Percentiles rank a stretch among this genome's conserved stretches.
Evolutionary conservation across 371 early-diverging fungal genomes (phyloP).

Genomic region (Nematocida homosporus): DNA sequence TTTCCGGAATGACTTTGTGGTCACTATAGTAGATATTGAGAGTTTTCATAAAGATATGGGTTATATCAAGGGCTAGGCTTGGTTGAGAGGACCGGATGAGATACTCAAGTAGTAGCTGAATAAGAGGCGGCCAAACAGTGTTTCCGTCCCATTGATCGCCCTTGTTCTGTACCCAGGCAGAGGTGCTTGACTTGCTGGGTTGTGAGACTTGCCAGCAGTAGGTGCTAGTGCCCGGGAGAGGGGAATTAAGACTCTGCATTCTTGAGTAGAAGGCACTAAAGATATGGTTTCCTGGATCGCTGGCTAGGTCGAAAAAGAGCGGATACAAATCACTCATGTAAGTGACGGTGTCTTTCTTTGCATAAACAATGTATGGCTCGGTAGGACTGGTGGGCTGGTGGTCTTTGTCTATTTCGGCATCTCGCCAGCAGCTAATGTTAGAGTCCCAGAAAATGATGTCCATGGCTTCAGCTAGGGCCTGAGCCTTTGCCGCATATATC

Average conservation of each 20-base stretch:
- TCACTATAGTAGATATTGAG: background rate
- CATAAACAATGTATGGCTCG: background rate
- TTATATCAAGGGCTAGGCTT: background rate
- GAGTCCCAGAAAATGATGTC: constrained; percentile 67
- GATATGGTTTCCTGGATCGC: constrained; percentile 18
- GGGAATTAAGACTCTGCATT: background rate
- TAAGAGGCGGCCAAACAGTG: constrained; percentile 43
- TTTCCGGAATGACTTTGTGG: constrained; percentile 26
- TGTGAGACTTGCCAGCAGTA: background rate
- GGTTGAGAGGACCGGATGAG: constrained; percentile 34
- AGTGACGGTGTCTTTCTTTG: constrained; percentile 16
- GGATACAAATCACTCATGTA: constrained; percentile 50
- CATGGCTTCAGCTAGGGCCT: constrained; percentile 61
- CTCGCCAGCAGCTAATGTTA: constrained; percentile 61
- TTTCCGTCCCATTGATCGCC: constrained; percentile 67
- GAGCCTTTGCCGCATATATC: constrained; percentile 55
- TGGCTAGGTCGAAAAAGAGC: constrained; percentile 37
- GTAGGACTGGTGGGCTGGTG: background rate
- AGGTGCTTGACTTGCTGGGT: background rate
- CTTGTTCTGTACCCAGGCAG: background rate
- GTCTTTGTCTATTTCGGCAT: constrained; percentile 47
- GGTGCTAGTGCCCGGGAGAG: constrained; percentile 32
- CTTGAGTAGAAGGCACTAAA: background rate
- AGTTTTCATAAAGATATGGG: background rate
- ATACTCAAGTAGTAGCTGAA: constrained; percentile 34